Conservation (phyloP, 139 green algal species). For the Chlorella sp. region DNA sequence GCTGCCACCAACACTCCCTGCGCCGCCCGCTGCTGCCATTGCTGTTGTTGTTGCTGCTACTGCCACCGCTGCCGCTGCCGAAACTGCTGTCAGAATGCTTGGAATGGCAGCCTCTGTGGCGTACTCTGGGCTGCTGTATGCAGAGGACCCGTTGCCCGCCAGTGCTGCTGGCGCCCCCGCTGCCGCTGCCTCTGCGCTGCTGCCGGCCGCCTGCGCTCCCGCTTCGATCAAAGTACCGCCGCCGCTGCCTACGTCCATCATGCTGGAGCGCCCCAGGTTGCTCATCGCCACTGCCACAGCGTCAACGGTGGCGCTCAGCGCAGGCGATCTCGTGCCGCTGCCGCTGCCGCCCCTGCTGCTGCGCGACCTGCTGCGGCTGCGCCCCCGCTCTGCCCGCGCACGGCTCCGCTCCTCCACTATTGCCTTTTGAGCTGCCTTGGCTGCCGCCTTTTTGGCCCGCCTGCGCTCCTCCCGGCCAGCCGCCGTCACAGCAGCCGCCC, state of each 20-base stretch:
- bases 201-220: neutral
- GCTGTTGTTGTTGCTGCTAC: neutral
- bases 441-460: neutral
- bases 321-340: neutral
- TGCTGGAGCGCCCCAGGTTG: neutral
- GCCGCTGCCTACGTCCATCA: neutral
- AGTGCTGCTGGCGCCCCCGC: neutral
- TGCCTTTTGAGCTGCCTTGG: neutral
- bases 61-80: neutral
- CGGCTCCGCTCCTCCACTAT: neutral
- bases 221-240: neutral
- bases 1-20: neutral
- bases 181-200: neutral
- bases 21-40: neutral
- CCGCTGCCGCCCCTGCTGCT: neutral
- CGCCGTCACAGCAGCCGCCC: neutral
- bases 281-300: neutral
- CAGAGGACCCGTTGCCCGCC: neutral
- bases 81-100: neutral
- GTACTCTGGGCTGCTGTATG: neutral
- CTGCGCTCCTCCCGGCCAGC: neutral
- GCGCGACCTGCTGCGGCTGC: neutral
- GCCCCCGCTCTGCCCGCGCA: neutral
- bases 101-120: neutral
- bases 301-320: neutral